Percentiles rank a stretch among this genome's conserved stretches.
Conservation (phyloP, 208 protist genomes). For the Crithidia brevicula region DNA sequence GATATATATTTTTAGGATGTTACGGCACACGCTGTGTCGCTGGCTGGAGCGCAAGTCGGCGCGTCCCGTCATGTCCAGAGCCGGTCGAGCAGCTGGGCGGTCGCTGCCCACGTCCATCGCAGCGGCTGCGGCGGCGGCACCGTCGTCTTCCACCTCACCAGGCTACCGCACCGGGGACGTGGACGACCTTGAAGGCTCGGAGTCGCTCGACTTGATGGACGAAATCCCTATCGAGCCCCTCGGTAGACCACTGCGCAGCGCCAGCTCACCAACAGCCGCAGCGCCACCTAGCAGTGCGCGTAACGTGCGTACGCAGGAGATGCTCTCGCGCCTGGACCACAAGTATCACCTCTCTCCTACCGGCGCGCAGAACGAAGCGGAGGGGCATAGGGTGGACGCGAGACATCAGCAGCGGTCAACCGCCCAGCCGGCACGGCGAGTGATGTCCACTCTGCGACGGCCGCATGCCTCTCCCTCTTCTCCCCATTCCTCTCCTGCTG, state of each 20-base stretch:
- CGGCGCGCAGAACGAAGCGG: neutral
- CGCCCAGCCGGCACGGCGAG: conserved; percentile 4
- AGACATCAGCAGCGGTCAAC: neutral
- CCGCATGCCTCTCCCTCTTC: conserved; percentile 7
- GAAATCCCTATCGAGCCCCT: conserved; percentile 8
- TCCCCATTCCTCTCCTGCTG: neutral
- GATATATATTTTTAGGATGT: neutral
- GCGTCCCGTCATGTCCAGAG: conserved; percentile 43
- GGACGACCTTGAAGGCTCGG: conserved; percentile 9
- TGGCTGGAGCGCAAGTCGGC: conserved; percentile 30
- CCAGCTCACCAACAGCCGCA: neutral
- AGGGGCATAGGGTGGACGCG: neutral
- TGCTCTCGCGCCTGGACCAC: conserved; percentile 9
- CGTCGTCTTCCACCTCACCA: neutral
- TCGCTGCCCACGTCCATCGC: neutral
- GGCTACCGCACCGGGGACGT: conserved; percentile 21
- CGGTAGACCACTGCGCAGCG: neutral
- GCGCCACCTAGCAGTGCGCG: neutral
- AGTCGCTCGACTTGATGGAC: conserved; percentile 21
- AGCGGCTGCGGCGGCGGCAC: neutral
- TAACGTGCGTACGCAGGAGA: conserved; percentile 1
- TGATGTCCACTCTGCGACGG: conserved; percentile 25
- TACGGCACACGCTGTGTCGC: conserved; percentile 32
- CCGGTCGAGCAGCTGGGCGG: conserved; percentile 3
- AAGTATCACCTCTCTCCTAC: conserved; percentile 10